phyloP scores from a whole-genome alignment of 2,329 filamentous ascomycete genomes.

The Nectriaceae sp. region DNA sequence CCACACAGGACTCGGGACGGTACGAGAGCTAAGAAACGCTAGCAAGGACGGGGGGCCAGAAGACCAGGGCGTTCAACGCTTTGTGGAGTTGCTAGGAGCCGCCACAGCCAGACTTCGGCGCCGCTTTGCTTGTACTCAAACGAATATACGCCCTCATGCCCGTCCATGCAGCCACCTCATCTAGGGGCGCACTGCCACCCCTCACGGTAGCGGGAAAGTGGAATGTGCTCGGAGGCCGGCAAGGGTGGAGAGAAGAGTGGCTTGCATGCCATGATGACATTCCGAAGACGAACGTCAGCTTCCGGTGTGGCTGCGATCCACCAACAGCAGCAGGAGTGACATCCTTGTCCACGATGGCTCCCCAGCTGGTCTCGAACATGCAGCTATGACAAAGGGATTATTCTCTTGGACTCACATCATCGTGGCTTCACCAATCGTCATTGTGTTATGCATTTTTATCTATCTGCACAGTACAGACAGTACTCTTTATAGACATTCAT shows the following conservation, averaged over 20 bases:
- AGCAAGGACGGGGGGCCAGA: background rate
- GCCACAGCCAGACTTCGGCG: background rate
- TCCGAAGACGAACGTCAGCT: background rate
- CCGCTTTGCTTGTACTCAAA: background rate
- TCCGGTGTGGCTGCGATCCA: background rate
- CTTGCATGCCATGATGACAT: background rate
- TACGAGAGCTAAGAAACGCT: background rate
- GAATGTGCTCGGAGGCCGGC: background rate
- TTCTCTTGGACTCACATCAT: background rate
- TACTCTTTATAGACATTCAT: no score
- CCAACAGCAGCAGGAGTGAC: no score
- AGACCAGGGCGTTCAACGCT: background rate
- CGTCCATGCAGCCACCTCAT: background rate
- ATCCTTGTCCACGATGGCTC: no score
- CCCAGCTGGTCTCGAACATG: no score
- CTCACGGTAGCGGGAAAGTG: background rate
- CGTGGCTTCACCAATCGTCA: background rate
- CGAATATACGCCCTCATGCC: background rate
- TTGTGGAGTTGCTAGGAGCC: background rate
- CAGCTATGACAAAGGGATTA: no score
- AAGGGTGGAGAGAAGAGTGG: background rate
- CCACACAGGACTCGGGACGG: background rate
- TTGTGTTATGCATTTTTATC: background rate
- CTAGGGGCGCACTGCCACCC: background rate
- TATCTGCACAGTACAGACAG: background rate